Conservation (phyloP, 495 filamentous ascomycete genomes). For the Penicillium psychrofluorescens region DNA sequence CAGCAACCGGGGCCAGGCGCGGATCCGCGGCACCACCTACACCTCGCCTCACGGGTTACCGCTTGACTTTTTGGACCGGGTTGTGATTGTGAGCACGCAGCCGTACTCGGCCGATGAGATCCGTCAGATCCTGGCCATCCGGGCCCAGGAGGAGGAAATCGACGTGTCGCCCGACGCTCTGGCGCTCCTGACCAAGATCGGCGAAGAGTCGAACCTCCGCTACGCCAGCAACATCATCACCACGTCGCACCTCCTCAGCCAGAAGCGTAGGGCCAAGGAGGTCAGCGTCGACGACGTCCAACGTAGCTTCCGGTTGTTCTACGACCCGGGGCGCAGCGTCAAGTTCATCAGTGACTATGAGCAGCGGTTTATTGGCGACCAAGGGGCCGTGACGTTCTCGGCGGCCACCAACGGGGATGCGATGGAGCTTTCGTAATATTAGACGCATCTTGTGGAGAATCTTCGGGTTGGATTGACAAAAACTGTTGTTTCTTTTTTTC, state of each 20-base stretch:
- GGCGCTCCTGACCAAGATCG: constrained; percentile 89
- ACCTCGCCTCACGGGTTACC: constrained; percentile 87
- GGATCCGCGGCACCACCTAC: constrained; percentile 88
- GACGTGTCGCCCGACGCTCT: constrained; percentile 84
- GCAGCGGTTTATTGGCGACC: constrained; percentile 84
- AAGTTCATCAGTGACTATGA: constrained; percentile 86
- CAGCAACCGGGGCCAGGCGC: constrained; percentile 90
- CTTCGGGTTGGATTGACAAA: constrained; percentile 11
- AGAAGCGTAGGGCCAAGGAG: constrained; percentile 74
- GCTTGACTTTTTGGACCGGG: constrained; percentile 91
- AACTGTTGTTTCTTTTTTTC: not conserved
- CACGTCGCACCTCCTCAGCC: constrained; percentile 72
- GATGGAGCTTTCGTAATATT: constrained; percentile 69
- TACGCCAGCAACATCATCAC: constrained; percentile 96
- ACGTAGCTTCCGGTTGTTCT: constrained; percentile 88
- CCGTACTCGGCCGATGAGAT: constrained; percentile 82
- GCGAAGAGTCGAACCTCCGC: constrained; percentile 81
- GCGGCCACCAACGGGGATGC: constrained; percentile 64
- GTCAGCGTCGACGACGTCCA: constrained; percentile 85
- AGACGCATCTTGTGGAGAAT: too few species aligned
- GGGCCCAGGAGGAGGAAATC: constrained; percentile 92
- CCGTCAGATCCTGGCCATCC: constrained; percentile 79
- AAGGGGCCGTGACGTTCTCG: constrained; percentile 67
- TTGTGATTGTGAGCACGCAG: constrained; percentile 94
- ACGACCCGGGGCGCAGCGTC: constrained; percentile 78